These are phyloP conservation scores for Stagonosporopsis chrysanthemi DNA, from an alignment of 2,329 filamentous ascomycete species.

Conservation along the genomic window DNA sequence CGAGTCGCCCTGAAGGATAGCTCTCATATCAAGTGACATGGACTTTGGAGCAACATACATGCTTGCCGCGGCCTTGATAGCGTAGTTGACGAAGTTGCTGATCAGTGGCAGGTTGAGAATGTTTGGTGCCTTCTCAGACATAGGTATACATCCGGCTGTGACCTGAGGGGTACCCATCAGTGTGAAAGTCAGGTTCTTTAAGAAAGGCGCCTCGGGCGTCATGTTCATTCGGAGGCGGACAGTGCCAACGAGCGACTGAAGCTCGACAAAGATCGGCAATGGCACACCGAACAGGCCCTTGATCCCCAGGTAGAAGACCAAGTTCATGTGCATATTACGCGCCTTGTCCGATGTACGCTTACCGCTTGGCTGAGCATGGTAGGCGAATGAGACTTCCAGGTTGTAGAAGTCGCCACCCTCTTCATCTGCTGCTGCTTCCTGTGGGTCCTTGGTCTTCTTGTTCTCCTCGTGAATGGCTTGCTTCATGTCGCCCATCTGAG, in stretches of 20 bases:
- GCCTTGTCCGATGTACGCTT: constrained; percentile 79
- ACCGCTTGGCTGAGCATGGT: constrained; percentile 81
- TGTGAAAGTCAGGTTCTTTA: constrained; percentile 91
- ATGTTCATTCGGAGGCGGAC: constrained; percentile 83
- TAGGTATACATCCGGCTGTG: constrained; percentile 86
- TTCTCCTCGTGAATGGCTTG: constrained; percentile 80
- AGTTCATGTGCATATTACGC: constrained; percentile 95
- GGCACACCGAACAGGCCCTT: constrained; percentile 89
- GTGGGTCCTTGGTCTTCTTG: constrained; percentile 79
- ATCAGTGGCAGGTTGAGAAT: constrained; percentile 91
- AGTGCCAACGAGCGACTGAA: constrained; percentile 90
- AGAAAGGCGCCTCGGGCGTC: constrained; percentile 87
- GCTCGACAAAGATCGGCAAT: constrained; percentile 85
- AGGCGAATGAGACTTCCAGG: constrained; percentile 87
- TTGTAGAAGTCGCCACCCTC: constrained; percentile 94
- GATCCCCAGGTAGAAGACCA: constrained; percentile 92
- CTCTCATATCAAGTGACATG: constrained; percentile 88
- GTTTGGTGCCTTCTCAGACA: constrained; percentile 90
- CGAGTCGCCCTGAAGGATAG: constrained; percentile 89
- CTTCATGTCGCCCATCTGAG: constrained; percentile 81
- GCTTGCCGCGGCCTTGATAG: constrained; percentile 83
- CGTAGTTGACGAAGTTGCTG: constrained; percentile 96
- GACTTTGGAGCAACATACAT: constrained; percentile 95
- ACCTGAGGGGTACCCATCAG: constrained; percentile 94
- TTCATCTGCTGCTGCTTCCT: constrained; percentile 87